A percentile compares a stretch with the other conserved stretches of the same genome.
These are phyloP conservation scores for Leptographium procerum DNA, from an alignment of 2,329 filamentous ascomycete species.

Conservation along the genomic window DNA sequence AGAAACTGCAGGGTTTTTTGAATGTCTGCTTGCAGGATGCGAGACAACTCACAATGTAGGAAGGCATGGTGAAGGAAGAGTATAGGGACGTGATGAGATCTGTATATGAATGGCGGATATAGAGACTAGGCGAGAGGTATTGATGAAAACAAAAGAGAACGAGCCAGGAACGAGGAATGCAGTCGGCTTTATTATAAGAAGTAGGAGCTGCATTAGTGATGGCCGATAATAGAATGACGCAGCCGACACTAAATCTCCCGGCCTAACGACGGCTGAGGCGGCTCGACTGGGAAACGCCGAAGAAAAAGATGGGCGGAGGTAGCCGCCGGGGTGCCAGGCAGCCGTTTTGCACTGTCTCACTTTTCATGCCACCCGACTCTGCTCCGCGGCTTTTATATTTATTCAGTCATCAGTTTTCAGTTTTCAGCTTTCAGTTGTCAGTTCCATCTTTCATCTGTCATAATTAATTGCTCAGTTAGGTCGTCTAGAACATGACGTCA, in stretches of 20 bases:
- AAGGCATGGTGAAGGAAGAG: conserved; percentile 11
- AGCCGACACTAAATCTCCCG: neutral
- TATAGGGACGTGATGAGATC: neutral
- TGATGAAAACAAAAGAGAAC: neutral
- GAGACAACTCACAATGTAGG: conserved; percentile 13
- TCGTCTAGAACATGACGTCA: neutral
- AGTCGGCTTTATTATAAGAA: neutral
- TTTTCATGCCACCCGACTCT: neutral
- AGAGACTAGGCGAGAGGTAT: neutral
- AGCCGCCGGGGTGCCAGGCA: neutral
- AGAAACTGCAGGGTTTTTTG: neutral
- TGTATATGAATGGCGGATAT: neutral
- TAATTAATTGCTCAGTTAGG: too few relatives aligned
- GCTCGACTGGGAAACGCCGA: neutral
- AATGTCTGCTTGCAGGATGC: neutral
- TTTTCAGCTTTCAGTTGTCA: too few relatives aligned
- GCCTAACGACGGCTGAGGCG: neutral
- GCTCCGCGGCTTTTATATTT: neutral
- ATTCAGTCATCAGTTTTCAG: too few relatives aligned
- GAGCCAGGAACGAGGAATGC: neutral
- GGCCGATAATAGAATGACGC: neutral
- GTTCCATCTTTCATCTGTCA: neutral
- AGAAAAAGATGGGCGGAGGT: neutral
- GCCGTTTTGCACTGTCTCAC: neutral
- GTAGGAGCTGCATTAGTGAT: neutral